A percentile compares a stretch with the other conserved stretches of the same genome.
These are phyloP conservation scores for Sesbania bispinosa DNA, from an alignment of 306 rosid species.

Conservation along the genomic window DNA sequence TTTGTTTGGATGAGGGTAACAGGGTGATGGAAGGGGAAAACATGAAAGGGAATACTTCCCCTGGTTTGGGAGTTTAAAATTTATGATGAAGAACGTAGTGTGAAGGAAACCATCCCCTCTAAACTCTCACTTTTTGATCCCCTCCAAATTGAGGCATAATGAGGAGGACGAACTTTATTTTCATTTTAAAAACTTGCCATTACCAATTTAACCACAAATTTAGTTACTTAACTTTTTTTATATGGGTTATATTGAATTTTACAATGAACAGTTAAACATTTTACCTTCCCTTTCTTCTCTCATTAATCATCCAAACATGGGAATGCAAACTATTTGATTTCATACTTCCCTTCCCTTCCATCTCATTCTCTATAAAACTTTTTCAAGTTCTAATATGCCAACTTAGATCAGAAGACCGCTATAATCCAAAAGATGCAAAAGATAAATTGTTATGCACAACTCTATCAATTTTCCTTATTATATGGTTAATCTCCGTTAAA, in stretches of 20 bases:
- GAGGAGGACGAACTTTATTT: too few species aligned
- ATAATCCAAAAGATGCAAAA: slow-evolving; percentile 13
- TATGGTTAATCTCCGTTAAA: slow-evolving; percentile 1
- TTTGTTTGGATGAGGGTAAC: too few species aligned
- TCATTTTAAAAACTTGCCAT: too few species aligned
- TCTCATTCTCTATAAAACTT: background rate
- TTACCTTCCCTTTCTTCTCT: background rate
- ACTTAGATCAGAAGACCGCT: background rate
- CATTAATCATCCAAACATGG: slow-evolving; percentile 5
- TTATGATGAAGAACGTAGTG: too few species aligned
- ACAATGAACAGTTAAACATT: too few species aligned
- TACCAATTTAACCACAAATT: too few species aligned
- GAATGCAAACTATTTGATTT: background rate
- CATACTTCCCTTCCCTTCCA: background rate
- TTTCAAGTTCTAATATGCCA: background rate
- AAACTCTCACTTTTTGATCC: too few species aligned
- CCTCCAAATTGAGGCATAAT: too few species aligned
- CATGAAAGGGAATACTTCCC: background rate
- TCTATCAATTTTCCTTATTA: background rate
- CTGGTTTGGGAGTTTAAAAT: background rate
- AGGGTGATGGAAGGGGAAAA: too few species aligned
- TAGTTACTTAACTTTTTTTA: too few species aligned
- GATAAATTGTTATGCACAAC: background rate
- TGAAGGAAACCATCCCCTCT: too few species aligned
- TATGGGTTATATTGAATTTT: too few species aligned